Evolutionary conservation across 371 early-diverging fungal species (phyloP).

Genomic region (Coemansia sp.): DNA sequence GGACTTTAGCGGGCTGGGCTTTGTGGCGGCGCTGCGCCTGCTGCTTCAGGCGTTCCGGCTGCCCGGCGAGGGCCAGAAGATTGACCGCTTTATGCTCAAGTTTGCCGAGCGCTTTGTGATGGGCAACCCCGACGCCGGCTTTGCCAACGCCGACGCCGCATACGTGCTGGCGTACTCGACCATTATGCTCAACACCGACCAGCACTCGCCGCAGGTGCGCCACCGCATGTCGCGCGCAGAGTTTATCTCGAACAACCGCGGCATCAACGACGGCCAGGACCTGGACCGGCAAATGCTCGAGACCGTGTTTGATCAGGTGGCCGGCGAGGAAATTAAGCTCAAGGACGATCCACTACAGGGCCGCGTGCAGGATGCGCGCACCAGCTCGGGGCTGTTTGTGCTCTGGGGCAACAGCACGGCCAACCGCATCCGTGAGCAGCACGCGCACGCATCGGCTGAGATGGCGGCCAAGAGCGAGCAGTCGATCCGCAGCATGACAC

Average conservation of each 20-base stretch:
- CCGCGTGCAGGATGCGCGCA: conserved; percentile 11
- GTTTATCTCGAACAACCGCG: conserved; percentile 94
- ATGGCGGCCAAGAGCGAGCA: conserved; percentile 55
- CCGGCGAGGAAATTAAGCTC: conserved; percentile 85
- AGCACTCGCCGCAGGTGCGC: conserved; percentile 90
- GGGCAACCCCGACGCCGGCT: conserved; percentile 67
- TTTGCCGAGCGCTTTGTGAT: conserved; percentile 92
- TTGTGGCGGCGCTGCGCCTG: conserved; percentile 83
- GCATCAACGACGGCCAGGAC: conserved; percentile 86
- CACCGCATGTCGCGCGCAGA: conserved; percentile 89
- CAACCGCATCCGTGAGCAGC: conserved; percentile 46
- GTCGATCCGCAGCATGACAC: conserved; percentile 49
- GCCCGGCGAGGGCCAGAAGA: conserved; percentile 98
- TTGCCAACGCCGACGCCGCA: conserved; percentile 87
- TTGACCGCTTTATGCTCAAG: conserved; percentile 96
- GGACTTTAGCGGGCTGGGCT: conserved; percentile 73
- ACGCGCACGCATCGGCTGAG: conserved; percentile 45
- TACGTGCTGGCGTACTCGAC: conserved; percentile 94
- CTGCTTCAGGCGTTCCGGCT: conserved; percentile 94
- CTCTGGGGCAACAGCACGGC: conserved; percentile 47
- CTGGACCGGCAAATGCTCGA: conserved; percentile 68
- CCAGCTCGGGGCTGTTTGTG: conserved; percentile 31
- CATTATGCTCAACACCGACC: conserved; percentile 96
- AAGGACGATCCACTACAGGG: conserved; percentile 74
- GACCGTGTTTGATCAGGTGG: conserved; percentile 80